A percentile compares a stretch with the other conserved stretches of the same genome.
Evolutionary conservation across 129 eudicot genomes (phyloP).

Genomic region (Chrysanthemum seticuspe): DNA sequence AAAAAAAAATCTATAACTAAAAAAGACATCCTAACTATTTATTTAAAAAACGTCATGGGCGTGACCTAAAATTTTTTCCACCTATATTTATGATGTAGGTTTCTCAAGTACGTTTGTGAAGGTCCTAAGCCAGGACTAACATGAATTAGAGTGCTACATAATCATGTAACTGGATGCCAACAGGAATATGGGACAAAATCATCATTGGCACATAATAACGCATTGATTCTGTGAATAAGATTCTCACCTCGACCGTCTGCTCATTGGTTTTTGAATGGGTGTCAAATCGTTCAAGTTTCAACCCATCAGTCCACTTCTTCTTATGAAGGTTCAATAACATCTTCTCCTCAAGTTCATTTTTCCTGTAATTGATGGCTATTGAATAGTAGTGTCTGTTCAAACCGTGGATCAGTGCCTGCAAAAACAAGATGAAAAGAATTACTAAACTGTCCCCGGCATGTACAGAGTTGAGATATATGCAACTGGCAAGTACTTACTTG

Average conservation of each 20-base stretch:
- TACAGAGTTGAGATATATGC: background rate
- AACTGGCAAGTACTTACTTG: slow-evolving; percentile 43
- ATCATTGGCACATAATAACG: background rate
- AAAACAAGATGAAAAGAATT: slow-evolving; percentile 16
- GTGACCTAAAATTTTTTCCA: too few relatives aligned
- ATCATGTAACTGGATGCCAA: background rate
- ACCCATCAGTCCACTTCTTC: slow-evolving; percentile 95
- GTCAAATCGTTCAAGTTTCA: slow-evolving; percentile 86
- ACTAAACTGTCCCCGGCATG: background rate
- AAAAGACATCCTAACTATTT: too few relatives aligned
- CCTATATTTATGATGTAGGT: background rate
- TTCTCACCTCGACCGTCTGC: slow-evolving; percentile 79
- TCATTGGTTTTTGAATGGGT: slow-evolving; percentile 87
- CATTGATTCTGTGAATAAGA: background rate
- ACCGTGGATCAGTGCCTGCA: slow-evolving; percentile 91
- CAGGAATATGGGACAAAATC: background rate
- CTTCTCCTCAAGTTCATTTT: slow-evolving; percentile 93
- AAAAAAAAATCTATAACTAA: too few relatives aligned
- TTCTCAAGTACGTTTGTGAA: background rate
- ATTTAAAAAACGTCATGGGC: too few relatives aligned
- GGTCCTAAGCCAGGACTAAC: background rate
- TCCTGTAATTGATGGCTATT: slow-evolving; percentile 86
- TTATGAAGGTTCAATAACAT: slow-evolving; percentile 90
- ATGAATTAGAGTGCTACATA: background rate
- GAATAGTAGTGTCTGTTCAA: slow-evolving; percentile 91